Base-by-base conservation (phyloP, 441 rosid genomes). In the Biscutella laevigata region DNA sequence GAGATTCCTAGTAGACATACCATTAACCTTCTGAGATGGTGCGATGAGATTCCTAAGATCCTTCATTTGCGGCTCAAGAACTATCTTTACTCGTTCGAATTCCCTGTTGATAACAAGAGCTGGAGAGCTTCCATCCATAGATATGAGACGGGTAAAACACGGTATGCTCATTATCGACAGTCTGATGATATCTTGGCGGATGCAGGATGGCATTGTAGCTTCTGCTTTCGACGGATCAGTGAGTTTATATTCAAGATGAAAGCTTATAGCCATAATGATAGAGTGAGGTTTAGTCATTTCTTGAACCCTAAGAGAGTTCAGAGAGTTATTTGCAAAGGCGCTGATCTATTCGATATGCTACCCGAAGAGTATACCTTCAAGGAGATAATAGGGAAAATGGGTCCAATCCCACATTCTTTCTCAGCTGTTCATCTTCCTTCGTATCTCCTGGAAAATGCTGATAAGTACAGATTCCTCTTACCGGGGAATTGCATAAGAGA, bases 161-260 rank as follows among this genome's bases (percentile, higher is more conserved):
- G 79, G 58, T 91, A 91, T 62, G 96, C 84, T 2, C 98, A 91
- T 74, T 91, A 84, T 59, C 88, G 98, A 4, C 98, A 87, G 68
- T 51, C 82, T 2, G 90, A 87, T 62, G 76, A 77, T 16, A 69
- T 91, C 39, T 72, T 91, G 73, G 86, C 96, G 1, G 98, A 91
- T 57, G 82, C 95, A 3, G 95, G 95, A 37, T 86, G 92, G 95
- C 95, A 86, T 58, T 86, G 95, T 37, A 90, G 98, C 84, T 90
- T 90, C 53, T 90, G 98, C 59, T 90, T 90, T 71, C 88, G 98
- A n/a, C 70, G 17, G 21, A 76, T 91, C 39, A 83, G 77, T 1
- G 96, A 91, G 73, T 91, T 91, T 70, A 68, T 78, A 57, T 91
- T 91, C 41, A 91, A 91, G 85, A 91, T 91, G 90, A 91, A 74